phyloP scores from a whole-genome alignment of 202 grass and related monocot genomes.

The Brachypodium distachyon region DNA sequence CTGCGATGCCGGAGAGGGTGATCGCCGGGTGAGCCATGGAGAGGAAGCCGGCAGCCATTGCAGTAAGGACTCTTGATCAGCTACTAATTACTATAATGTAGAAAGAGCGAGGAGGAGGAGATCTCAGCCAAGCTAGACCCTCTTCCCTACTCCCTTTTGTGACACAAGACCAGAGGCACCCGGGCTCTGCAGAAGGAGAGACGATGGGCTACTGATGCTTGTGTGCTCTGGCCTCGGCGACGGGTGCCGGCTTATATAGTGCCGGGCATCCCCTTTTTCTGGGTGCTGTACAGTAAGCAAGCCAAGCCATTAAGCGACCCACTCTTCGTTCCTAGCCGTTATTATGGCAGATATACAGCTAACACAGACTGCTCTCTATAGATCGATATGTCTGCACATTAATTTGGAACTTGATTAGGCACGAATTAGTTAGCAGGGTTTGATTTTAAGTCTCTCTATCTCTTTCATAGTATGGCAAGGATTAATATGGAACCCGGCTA shows the following conservation, averaged over 20 bases:
- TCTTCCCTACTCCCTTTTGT: constrained; percentile 9
- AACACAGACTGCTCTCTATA: not conserved
- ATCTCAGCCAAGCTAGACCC: not conserved
- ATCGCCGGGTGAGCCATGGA: constrained; percentile 36
- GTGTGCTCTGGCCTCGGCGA: constrained; percentile 18
- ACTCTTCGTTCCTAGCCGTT: no score
- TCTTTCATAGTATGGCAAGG: no score
- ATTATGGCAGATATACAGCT: no score
- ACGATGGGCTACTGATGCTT: constrained; percentile 12
- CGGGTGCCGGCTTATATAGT: constrained; percentile 25
- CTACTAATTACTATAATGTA: not conserved
- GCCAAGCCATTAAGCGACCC: no score
- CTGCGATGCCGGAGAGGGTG: constrained; percentile 45
- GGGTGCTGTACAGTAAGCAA: constrained; percentile 25
- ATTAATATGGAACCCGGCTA: no score
- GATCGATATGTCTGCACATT: no score
- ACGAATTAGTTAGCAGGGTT: no score
- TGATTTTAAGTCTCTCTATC: no score
- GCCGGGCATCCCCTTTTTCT: not conserved
- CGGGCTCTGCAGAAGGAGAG: not conserved
- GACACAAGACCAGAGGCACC: constrained; percentile 20
- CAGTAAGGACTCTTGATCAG: not conserved
- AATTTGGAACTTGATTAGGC: no score
- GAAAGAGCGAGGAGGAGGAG: not conserved
- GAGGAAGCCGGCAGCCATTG: constrained; percentile 31